Base-by-base conservation (phyloP, 805 yeast species). In the Jamesozyma spencerorum region DNA sequence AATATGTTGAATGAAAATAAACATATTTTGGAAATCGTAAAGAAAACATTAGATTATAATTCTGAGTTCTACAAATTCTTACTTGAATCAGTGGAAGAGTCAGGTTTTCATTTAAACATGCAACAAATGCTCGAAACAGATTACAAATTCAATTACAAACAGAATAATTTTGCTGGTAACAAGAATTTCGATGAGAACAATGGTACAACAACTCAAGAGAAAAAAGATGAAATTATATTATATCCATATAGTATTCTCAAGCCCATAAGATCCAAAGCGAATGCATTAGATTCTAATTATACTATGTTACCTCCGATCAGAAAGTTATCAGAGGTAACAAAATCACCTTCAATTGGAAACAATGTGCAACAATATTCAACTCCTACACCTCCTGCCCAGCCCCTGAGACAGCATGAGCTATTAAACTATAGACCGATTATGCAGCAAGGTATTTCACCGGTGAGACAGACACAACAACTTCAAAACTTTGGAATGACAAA, bases 1-100 rank as follows among this genome's bases (percentile, higher is more conserved):
- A 19, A 22, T 3, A 35, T 26, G 4, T 39, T 36, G n/a, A 15
- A 6, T 3, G 17, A 35, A 18, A 68, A 84, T 47, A 85, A 90
- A 1, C 49, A 46, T 17, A 34, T 51, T 8, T 42, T 38, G 2
- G 46, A 44, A 13, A 32, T 48, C 7, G 44, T 47, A 1, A 41
- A 43, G 4, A 38, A 42, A n/a, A 34, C 54, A 3, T 34, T 58
- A 17, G 51, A 55, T 41, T 51, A 54, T 8, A 51, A 55, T 14
- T 56, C 61, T 2, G 44, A 41, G 13, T 30, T 47, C n/a, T 58
- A 48, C 39, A 49, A 47, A 24, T 41, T 45, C 18, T 37, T 56
- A n/a, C 39, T 54, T 39, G 46, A 42, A 8, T 48, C 55, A 8
- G 47, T 45, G 11, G 49, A 51, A 35, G 50, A 47, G 33, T 47